Conservation (phyloP, 371 early-diverging fungal genomes). For the Mortierella sp. region DNA sequence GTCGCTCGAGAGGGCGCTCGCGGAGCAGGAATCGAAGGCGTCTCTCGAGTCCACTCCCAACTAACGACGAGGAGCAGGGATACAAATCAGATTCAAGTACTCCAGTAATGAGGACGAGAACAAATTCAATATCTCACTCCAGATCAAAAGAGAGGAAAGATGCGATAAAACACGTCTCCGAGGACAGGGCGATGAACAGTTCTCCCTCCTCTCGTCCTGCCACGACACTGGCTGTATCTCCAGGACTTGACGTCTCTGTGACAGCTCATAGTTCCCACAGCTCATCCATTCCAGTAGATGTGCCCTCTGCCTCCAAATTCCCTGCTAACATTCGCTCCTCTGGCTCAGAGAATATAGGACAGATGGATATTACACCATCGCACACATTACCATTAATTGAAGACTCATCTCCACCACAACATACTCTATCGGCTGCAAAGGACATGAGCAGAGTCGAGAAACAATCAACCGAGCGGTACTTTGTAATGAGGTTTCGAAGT, state of each 20-base stretch:
- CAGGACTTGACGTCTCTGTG: background rate
- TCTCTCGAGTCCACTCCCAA: background rate
- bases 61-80: background rate
- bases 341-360: background rate
- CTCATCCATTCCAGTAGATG: too few species aligned
- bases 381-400: background rate
- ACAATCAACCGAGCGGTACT: conserved; percentile 4
- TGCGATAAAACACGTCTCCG: background rate
- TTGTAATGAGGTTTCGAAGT: conserved; percentile 23
- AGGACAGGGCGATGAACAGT: background rate
- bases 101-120: background rate
- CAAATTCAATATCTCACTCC: background rate
- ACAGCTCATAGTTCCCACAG: background rate
- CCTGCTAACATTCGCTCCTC: too few species aligned
- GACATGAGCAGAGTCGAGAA: background rate
- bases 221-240: background rate
- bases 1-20: background rate
- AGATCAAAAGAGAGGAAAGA: background rate
- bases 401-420: background rate
- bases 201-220: background rate
- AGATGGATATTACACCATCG: background rate
- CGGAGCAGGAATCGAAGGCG: background rate
- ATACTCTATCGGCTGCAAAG: background rate
- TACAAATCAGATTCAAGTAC: background rate
- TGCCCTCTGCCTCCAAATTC: too few species aligned